Conservation (phyloP, 768 basidiomycete species). For the Suillus occidentalis region DNA sequence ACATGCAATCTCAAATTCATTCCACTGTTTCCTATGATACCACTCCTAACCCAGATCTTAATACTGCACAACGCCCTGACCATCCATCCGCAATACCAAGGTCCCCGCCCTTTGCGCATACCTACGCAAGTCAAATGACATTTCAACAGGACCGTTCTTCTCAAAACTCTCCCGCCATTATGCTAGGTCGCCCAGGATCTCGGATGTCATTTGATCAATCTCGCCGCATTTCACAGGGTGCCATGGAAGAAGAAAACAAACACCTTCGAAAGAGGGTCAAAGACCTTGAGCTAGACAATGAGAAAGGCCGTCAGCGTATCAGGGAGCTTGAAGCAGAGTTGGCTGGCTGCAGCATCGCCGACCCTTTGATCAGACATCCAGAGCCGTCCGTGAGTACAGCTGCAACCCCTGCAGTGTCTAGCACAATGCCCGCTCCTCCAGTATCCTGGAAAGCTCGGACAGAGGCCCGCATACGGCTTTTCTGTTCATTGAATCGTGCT, state of each 20-base stretch:
- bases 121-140: constrained; percentile 8
- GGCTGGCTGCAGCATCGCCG: constrained; percentile 28
- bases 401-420: constrained; percentile 16
- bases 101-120: constrained; percentile 6
- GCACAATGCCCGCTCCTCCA: constrained; percentile 37
- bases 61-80: constrained; percentile 19
- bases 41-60: constrained; percentile 18
- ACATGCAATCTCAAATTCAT: constrained; percentile 26
- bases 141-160: constrained; percentile 6
- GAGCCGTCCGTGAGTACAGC: constrained; percentile 22
- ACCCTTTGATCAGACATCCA: background rate
- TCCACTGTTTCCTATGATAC: constrained; percentile 24
- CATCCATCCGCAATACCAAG: constrained; percentile 21
- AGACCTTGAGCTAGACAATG: constrained; percentile 63
- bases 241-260: constrained; percentile 50
- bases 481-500: constrained; percentile 82
- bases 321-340: constrained; percentile 49
- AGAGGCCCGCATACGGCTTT: constrained; percentile 65
- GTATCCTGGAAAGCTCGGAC: constrained; percentile 72
- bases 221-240: constrained; percentile 24
- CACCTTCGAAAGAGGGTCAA: constrained; percentile 56
- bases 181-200: constrained; percentile 21
- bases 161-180: background rate
- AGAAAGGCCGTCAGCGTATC: constrained; percentile 48
- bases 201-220: constrained; percentile 27